phyloP scores from a whole-genome alignment of 805 yeast species.

The Ogataea glucozyma region DNA sequence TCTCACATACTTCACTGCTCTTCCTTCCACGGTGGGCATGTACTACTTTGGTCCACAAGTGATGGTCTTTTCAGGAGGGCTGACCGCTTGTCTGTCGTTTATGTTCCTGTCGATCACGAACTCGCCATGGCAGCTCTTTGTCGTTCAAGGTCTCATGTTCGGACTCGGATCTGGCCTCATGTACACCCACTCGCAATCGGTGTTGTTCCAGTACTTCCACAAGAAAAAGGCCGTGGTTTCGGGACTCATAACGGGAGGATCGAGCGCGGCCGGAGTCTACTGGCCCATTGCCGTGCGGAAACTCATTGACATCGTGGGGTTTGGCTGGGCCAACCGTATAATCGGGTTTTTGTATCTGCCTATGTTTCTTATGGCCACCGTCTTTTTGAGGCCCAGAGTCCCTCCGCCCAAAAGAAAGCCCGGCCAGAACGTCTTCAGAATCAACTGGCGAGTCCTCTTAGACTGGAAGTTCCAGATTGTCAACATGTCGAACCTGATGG shows the following conservation, averaged over 20 bases:
- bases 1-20: conserved; percentile 47
- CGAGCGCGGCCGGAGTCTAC: conserved; percentile 52
- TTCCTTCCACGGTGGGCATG: conserved; percentile 45
- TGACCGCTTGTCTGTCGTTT: conserved; percentile 45
- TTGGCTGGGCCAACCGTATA: conserved; percentile 52
- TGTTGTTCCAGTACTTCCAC: conserved; percentile 67
- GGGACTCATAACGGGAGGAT: conserved; percentile 49
- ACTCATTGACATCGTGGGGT: conserved; percentile 39
- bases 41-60: conserved; percentile 45
- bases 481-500: conserved; percentile 40
- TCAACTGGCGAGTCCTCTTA: conserved; percentile 40
- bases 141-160: conserved; percentile 66
- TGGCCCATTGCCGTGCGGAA: conserved; percentile 50
- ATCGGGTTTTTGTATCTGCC: conserved; percentile 43
- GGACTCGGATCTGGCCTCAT: conserved; percentile 59
- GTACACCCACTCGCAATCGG: conserved; percentile 57
- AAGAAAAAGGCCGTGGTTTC: conserved; percentile 55
- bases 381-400: conserved; percentile 33
- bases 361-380: conserved; percentile 24
- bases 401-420: conserved; percentile 39
- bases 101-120: conserved; percentile 59
- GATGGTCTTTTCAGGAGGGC: conserved; percentile 42
- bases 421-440: conserved; percentile 34
- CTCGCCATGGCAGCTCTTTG: conserved; percentile 62
- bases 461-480: conserved; percentile 41